A percentile compares a stretch with the other conserved stretches of the same genome.
phyloP scores from a whole-genome alignment of 352 stramenopile species.

The Vaucheria bursata region DNA sequence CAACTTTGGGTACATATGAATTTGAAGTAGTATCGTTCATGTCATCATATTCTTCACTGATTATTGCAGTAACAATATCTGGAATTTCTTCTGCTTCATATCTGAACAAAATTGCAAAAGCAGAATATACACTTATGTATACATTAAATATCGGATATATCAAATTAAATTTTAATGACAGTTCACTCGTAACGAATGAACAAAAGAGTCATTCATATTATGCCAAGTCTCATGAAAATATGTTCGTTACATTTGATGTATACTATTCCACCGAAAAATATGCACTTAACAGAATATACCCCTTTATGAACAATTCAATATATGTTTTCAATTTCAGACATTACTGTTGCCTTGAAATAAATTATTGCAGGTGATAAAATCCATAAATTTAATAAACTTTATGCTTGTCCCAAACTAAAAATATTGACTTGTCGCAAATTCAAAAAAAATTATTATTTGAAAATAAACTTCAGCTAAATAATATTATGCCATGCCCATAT shows the following conservation, averaged over 20 bases:
- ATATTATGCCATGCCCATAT: too few relatives aligned
- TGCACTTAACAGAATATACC: neutral
- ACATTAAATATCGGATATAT: too few relatives aligned
- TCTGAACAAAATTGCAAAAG: neutral
- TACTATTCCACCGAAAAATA: neutral
- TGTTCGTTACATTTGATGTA: too few relatives aligned
- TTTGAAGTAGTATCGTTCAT: neutral
- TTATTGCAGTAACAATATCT: neutral
- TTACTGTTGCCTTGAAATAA: too few relatives aligned
- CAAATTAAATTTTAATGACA: neutral
- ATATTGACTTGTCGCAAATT: too few relatives aligned
- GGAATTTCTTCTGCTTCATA: constrained; percentile 3
- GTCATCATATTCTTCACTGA: neutral
- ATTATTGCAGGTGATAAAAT: too few relatives aligned
- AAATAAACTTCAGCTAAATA: too few relatives aligned
- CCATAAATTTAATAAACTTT: too few relatives aligned
- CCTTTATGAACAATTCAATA: neutral
- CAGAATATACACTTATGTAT: neutral
- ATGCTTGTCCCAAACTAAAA: too few relatives aligned
- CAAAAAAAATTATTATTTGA: too few relatives aligned
- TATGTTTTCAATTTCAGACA: too few relatives aligned
- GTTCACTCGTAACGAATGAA: neutral
- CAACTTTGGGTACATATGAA: constrained; percentile 23
- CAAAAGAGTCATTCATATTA: neutral
- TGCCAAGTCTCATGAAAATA: too few relatives aligned